Evolutionary conservation across 164 flowering plant species (phyloP).

Genomic region (Magnolia kwangsiensis): DNA sequence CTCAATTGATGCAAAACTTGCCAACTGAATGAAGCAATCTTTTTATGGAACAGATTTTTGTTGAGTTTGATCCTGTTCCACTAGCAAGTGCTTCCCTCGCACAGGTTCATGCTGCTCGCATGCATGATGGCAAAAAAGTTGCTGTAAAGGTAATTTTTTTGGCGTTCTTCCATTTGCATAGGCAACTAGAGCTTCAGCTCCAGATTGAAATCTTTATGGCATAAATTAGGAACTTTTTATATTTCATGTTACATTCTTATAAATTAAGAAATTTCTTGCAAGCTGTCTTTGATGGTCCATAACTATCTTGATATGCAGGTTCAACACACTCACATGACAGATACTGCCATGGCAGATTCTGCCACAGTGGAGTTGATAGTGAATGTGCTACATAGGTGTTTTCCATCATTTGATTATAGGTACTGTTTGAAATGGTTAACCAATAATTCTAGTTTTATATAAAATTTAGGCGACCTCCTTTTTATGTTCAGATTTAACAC

Average conservation of each 20-base stretch:
- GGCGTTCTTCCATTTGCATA: not conserved
- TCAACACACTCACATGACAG: conserved; percentile 97
- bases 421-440: conserved; percentile 15
- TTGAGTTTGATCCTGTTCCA: conserved; percentile 79
- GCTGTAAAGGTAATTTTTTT: conserved; percentile 77
- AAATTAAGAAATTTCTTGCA: too few relatives aligned
- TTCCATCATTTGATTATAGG: conserved; percentile 97
- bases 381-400: conserved; percentile 63
- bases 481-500: not conserved
- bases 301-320: conserved; percentile 51
- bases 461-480: not conserved
- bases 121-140: conserved; percentile 83
- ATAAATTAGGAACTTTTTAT: too few relatives aligned
- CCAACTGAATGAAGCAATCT: conserved; percentile 14
- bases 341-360: conserved; percentile 88
- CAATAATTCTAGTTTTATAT: not conserved
- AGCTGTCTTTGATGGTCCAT: conserved; percentile 4
- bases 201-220: not conserved
- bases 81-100: conserved; percentile 99
- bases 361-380: conserved; percentile 84
- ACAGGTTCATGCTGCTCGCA: conserved; percentile 90
- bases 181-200: not conserved
- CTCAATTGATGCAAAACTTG: not conserved
- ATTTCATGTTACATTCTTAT: not conserved
- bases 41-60: conserved; percentile 49